Evolutionary conservation across 108 stramenopile genomes (phyloP), one percentile per base, ranked within the genome.

Genomic region (Cyclotella cryptica): DNA sequence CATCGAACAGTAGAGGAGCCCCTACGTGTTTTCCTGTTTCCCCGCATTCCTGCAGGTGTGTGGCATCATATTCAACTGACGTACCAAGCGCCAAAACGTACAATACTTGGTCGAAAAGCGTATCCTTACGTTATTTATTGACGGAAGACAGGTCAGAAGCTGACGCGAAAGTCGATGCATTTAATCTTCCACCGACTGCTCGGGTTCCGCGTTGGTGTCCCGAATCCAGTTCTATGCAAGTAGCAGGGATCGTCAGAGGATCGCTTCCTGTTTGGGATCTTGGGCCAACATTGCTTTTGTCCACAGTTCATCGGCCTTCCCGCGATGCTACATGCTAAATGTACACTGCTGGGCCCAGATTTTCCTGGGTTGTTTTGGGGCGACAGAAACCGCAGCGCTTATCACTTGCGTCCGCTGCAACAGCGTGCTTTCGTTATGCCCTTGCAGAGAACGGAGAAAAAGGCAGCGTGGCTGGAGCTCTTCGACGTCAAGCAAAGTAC

Each of bases 31-130:
- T 95, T 71, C 94, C 94, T 18, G 76, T 85, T 1, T 89, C 95
- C 29, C 93, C 90, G n/a, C 81, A n/a, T 96, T 40, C 69, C 81
- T 21, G 85, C 88, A 7, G 84, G 80, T 22, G 92, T 92, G 6
- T 96, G 95, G 95, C 95, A 96, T 71, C 93, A 96, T 70, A 71
- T 94, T 72, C 66, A 89, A n/a, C 47, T 96, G 28, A 89, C 95
- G 22, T 96, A 92, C 67, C 90, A 83, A 40, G 92, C 93, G 3
- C 83, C 92, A 11, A 96, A 94, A 67, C 78, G 95, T 67, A 80
- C 90, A 9, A 89, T 94, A 81, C 87, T 96, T 55, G 85, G 81
- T 29, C 77, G 92, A 21, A 96, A 94, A 77, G 87, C 92, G n/a
- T 27, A 74, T 83, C 1, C 60, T 94, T 22, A 75, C 71, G 24